Conservation (phyloP, 352 stramenopile species). For the Blastocystis sp. region DNA sequence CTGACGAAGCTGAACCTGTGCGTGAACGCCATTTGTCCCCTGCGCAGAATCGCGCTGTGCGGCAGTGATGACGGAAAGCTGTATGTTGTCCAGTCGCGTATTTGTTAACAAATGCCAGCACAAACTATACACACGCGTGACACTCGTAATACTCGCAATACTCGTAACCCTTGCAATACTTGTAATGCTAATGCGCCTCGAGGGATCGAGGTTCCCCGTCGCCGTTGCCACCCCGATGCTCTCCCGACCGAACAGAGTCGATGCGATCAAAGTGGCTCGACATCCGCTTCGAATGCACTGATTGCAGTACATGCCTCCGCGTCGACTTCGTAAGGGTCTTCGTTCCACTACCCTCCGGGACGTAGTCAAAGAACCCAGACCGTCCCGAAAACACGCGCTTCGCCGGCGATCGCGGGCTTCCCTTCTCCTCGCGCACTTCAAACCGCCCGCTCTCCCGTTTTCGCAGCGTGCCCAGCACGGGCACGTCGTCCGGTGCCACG, state of each 20-base stretch:
- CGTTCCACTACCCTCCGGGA: background rate
- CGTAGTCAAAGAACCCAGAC: background rate
- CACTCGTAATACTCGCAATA: background rate
- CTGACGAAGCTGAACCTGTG: constrained; percentile 59
- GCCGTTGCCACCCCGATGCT: background rate
- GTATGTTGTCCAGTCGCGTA: constrained; percentile 62
- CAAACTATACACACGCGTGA: background rate
- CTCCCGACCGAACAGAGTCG: background rate
- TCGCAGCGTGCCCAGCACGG: background rate
- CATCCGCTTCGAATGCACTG: background rate
- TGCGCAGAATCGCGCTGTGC: constrained; percentile 64
- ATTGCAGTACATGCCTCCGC: background rate
- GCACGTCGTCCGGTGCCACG: background rate
- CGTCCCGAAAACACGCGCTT: background rate
- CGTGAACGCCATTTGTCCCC: constrained; percentile 40
- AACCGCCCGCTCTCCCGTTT: background rate
- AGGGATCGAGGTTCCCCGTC: too few species aligned
- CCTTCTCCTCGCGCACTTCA: background rate
- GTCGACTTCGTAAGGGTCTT: background rate
- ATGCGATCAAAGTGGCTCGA: background rate
- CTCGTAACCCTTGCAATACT: too few species aligned
- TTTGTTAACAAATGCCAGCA: constrained; percentile 25
- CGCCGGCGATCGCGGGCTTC: background rate
- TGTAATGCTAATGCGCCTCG: too few species aligned
- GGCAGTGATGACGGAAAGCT: constrained; percentile 62